These are phyloP conservation scores for Solanum arcanum DNA, from an alignment of 257 asterid species.

Conservation along the genomic window DNA sequence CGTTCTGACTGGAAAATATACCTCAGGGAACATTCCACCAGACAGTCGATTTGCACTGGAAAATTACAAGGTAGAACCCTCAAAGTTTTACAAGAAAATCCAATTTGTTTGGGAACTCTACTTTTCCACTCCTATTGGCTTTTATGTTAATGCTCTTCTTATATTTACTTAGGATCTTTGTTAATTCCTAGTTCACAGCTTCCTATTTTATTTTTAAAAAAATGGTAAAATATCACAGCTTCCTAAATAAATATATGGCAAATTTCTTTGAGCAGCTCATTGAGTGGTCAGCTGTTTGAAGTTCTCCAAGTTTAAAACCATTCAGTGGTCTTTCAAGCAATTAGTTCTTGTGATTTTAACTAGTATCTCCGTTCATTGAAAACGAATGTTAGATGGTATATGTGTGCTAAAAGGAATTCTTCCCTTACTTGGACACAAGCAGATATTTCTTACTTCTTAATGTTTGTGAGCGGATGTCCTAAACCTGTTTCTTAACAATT, in stretches of 20 bases:
- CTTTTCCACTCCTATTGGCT: not conserved
- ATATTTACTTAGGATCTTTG: not conserved
- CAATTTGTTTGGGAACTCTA: not conserved
- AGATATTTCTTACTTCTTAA: not conserved
- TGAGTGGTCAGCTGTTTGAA: not conserved
- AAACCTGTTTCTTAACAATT: not conserved
- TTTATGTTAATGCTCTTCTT: not conserved
- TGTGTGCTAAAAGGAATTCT: not conserved
- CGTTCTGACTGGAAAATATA: slow-evolving; percentile 83
- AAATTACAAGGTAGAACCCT: slow-evolving; percentile 65
- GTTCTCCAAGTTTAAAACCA: not conserved
- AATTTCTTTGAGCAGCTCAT: not conserved
- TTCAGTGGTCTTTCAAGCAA: not conserved
- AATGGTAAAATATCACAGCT: not conserved
- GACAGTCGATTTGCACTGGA: slow-evolving; percentile 91
- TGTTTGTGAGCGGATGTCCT: not conserved
- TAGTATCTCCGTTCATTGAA: not conserved
- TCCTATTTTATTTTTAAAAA: not conserved
- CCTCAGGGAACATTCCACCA: slow-evolving; percentile 51
- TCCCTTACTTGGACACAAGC: not conserved
- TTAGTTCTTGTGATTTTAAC: not conserved
- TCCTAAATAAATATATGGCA: not conserved
- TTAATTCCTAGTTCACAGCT: not conserved
- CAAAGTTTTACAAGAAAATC: not conserved
- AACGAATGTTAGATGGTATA: not conserved